Percentiles rank a stretch among this genome's conserved stretches.
Conservation (phyloP, 345 rosid genomes). For the Eucalyptus rudis region DNA sequence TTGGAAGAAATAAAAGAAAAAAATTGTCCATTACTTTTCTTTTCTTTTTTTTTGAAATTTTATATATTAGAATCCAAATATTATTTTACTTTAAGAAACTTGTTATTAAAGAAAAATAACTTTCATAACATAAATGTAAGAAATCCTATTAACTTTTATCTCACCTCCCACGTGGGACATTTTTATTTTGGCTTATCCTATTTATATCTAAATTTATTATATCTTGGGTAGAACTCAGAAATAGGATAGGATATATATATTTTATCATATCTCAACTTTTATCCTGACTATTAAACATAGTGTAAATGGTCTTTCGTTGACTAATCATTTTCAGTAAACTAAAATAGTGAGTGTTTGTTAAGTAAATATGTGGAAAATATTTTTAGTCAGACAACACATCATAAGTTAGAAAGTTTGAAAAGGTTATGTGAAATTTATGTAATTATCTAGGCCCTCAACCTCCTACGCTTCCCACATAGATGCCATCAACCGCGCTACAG, state of each 20-base stretch:
- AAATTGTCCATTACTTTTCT: too few relatives aligned
- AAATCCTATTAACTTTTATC: background rate
- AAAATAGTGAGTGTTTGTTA: accelerated
- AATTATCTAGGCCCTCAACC: background rate
- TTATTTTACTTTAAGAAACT: too few relatives aligned
- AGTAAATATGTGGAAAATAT: too few relatives aligned
- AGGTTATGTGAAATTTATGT: background rate
- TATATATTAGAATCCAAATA: too few relatives aligned
- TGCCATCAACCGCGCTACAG: background rate
- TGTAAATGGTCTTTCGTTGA: background rate
- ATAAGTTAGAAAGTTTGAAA: background rate
- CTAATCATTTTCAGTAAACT: background rate
- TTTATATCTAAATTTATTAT: too few relatives aligned
- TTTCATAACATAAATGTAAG: background rate
- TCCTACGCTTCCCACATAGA: background rate
- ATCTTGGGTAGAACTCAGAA: too few relatives aligned
- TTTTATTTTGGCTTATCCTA: too few relatives aligned
- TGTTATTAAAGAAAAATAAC: too few relatives aligned
- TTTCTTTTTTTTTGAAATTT: too few relatives aligned
- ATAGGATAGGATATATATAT: background rate
- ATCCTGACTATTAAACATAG: background rate
- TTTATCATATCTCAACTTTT: too few relatives aligned
- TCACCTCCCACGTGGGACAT: background rate
- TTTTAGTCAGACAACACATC: background rate
- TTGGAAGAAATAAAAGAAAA: too few relatives aligned